Conservation (phyloP, 257 asterid genomes). For the Solanum virginianum region DNA sequence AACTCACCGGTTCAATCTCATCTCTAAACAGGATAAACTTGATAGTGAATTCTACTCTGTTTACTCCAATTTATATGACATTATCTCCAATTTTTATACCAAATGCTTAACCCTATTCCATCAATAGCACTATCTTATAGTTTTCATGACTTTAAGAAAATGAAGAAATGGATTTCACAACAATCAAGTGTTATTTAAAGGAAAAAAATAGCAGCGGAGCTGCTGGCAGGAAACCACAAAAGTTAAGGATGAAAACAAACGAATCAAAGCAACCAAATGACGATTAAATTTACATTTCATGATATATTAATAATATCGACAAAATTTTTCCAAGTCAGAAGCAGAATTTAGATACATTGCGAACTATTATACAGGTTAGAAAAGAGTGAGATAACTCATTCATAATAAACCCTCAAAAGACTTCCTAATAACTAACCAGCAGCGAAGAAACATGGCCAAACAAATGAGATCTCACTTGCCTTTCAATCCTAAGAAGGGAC, state of each 20-base stretch:
- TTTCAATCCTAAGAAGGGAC: slow-evolving; percentile 45
- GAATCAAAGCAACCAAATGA: background rate
- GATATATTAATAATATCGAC: background rate
- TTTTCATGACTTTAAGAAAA: background rate
- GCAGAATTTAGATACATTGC: background rate
- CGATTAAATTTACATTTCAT: background rate
- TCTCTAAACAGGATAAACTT: background rate
- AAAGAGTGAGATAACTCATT: background rate
- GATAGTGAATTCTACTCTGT: background rate
- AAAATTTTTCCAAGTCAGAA: background rate
- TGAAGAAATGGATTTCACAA: background rate
- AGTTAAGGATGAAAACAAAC: background rate
- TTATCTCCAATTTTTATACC: background rate
- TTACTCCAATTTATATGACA: background rate
- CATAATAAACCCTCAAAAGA: background rate
- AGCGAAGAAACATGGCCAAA: background rate
- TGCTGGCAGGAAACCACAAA: background rate
- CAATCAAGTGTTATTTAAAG: background rate
- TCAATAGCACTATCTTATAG: background rate
- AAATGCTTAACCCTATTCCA: background rate
- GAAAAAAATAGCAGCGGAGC: background rate
- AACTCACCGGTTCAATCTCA: background rate
- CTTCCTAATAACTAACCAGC: slow-evolving; percentile 1
- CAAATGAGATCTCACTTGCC: slow-evolving; percentile 30
- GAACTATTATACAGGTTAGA: slow-evolving; percentile 6